phyloP scores from a whole-genome alignment of 352 stramenopile species.

The Discostella stelligera region DNA sequence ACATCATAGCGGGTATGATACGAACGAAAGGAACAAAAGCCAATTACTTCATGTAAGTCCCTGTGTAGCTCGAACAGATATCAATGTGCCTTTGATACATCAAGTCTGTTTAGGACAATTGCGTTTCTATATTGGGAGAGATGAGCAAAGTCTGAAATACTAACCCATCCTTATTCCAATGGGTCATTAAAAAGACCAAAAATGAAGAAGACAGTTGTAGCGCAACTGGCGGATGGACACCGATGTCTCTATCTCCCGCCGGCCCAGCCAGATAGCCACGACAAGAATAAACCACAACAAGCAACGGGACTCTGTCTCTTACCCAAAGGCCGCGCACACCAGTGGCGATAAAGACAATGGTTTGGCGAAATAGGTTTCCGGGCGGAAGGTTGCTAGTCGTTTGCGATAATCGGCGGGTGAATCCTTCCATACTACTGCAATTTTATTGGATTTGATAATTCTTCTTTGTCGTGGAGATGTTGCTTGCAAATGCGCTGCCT shows the following conservation, averaged over 20 bases:
- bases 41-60: slow-evolving; percentile 49
- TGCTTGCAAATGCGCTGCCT: too few species aligned
- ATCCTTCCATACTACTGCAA: slow-evolving; percentile 4
- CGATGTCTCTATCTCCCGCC: too few species aligned
- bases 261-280: too few species aligned
- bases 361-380: slow-evolving; percentile 68
- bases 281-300: not conserved
- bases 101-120: slow-evolving; percentile 30
- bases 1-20: too few species aligned
- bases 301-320: slow-evolving; percentile 23
- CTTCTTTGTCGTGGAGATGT: not conserved
- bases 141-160: slow-evolving; percentile 4
- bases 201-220: not conserved
- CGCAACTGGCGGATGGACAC: not conserved
- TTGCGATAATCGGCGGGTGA: slow-evolving; percentile 35
- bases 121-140: slow-evolving; percentile 27
- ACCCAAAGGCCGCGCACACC: slow-evolving; percentile 69
- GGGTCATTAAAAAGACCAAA: slow-evolving; percentile 5
- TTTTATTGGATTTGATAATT: not conserved
- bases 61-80: slow-evolving; percentile 64
- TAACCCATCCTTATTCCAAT: not conserved
- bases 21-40: slow-evolving; percentile 9
- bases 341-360: slow-evolving; percentile 62
- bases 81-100: slow-evolving; percentile 35
- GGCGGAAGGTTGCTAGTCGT: slow-evolving; percentile 55